These are phyloP conservation scores for Aspergillus transmontanensis DNA, from an alignment of 2,329 filamentous ascomycete species.

Conservation along the genomic window DNA sequence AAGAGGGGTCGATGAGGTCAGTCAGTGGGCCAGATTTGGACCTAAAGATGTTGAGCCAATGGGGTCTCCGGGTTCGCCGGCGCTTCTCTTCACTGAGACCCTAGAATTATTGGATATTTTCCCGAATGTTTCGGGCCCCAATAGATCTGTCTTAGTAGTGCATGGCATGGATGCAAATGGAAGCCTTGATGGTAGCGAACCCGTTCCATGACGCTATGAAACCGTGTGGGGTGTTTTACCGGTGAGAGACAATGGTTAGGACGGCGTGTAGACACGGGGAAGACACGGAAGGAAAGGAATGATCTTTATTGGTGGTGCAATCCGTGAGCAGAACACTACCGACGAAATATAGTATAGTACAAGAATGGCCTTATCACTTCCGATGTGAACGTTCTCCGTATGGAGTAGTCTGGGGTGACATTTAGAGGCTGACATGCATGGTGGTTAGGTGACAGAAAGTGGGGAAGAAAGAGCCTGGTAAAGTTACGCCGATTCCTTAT, in stretches of 20 bases:
- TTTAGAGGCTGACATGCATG: conserved; percentile 8
- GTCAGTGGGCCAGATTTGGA: conserved; percentile 17
- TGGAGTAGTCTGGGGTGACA: conserved; percentile 9
- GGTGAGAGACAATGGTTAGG: conserved; percentile 27
- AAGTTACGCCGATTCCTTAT: neutral
- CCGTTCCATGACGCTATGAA: conserved; percentile 31
- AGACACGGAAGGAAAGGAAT: conserved; percentile 7
- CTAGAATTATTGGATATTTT: conserved; percentile 1
- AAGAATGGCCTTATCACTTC: neutral
- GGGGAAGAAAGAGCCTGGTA: neutral
- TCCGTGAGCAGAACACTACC: neutral
- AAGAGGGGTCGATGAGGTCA: conserved; percentile 37
- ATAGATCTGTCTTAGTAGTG: neutral
- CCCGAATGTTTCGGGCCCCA: conserved; percentile 3
- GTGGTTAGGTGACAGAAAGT: neutral
- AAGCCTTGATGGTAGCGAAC: conserved; percentile 10
- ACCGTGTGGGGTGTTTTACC: conserved; percentile 23
- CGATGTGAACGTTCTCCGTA: neutral
- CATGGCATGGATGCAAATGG: conserved; percentile 3
- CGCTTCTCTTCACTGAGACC: neutral
- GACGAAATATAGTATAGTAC: neutral
- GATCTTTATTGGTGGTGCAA: neutral
- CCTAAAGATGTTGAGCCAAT: conserved; percentile 19
- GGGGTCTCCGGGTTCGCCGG: conserved; percentile 26
- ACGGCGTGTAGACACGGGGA: conserved; percentile 14